Percentiles rank a stretch among this genome's conserved stretches.
Conservation (phyloP, 179 eudicot species). For the Actinidia chinensis region DNA sequence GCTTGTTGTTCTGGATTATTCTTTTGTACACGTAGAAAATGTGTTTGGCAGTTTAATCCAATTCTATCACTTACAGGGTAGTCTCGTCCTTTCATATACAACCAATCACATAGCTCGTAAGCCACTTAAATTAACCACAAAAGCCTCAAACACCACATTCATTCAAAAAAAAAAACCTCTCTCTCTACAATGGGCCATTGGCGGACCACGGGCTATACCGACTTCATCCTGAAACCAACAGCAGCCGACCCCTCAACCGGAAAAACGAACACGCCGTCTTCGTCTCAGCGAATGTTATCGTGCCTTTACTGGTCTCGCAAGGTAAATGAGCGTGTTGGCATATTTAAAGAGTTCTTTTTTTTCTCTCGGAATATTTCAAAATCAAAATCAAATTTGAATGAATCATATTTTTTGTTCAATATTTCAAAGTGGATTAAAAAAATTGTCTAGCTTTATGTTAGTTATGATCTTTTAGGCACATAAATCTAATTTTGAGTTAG, state of each 20-base stretch:
- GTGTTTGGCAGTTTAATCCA: background rate
- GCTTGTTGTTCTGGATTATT: background rate
- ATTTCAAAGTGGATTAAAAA: too few relatives aligned
- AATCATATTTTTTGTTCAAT: too few relatives aligned
- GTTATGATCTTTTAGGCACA: too few relatives aligned
- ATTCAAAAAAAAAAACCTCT: too few relatives aligned
- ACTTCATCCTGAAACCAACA: slow-evolving; percentile 42
- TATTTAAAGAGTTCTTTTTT: too few relatives aligned
- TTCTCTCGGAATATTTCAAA: too few relatives aligned
- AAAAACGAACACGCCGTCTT: background rate
- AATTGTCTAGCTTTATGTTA: too few relatives aligned
- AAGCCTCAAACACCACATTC: background rate
- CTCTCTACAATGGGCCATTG: slow-evolving; percentile 39
- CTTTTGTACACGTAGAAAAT: background rate
- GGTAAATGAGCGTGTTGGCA: too few relatives aligned
- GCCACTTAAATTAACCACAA: too few relatives aligned
- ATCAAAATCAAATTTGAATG: too few relatives aligned
- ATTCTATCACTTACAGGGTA: background rate
- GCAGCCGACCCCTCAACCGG: slow-evolving; percentile 2
- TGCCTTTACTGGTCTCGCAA: slow-evolving; percentile 67
- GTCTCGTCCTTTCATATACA: background rate
- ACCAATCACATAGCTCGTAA: background rate
- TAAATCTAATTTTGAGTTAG: too few relatives aligned
- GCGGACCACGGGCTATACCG: slow-evolving; percentile 31
- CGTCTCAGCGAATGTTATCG: slow-evolving; percentile 40